Conservation (phyloP, 371 early-diverging fungal species). For the Parasitella parasitica region DNA sequence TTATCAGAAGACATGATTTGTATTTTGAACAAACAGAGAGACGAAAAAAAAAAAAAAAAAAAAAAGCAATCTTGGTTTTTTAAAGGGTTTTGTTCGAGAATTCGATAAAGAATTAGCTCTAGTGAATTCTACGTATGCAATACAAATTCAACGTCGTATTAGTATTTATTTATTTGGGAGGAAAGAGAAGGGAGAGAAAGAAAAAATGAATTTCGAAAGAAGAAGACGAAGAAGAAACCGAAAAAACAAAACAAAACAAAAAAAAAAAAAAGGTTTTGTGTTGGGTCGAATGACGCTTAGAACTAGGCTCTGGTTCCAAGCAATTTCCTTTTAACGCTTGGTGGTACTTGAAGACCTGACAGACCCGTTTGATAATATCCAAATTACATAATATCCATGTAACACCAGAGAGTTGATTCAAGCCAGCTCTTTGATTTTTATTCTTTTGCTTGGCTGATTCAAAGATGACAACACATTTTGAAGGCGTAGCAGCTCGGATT, state of each 20-base stretch:
- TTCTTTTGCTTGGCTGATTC: background rate
- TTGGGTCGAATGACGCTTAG: background rate
- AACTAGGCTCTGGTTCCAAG: background rate
- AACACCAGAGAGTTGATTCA: too few relatives aligned
- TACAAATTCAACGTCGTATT: background rate
- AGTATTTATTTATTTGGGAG: background rate
- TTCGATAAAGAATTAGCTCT: background rate
- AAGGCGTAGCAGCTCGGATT: constrained; percentile 12
- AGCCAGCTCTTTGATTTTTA: background rate
- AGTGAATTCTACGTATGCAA: background rate
- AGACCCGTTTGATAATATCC: too few relatives aligned
- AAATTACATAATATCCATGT: too few relatives aligned
- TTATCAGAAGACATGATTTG: constrained; percentile 6
- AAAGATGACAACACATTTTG: constrained; percentile 11
- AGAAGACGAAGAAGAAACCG: background rate
- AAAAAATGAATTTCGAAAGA: too few relatives aligned
- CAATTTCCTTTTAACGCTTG: too few relatives aligned
- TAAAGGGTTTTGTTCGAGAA: background rate
- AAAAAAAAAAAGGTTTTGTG: background rate
- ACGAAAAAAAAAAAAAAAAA: too few relatives aligned
- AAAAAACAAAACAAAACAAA: background rate
- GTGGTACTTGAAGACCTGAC: too few relatives aligned
- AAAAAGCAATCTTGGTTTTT: background rate
- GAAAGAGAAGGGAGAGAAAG: background rate
- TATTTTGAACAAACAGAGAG: too few relatives aligned